phyloP scores from a whole-genome alignment of 805 yeast genomes.

The Debaryomyces tyrocola region DNA sequence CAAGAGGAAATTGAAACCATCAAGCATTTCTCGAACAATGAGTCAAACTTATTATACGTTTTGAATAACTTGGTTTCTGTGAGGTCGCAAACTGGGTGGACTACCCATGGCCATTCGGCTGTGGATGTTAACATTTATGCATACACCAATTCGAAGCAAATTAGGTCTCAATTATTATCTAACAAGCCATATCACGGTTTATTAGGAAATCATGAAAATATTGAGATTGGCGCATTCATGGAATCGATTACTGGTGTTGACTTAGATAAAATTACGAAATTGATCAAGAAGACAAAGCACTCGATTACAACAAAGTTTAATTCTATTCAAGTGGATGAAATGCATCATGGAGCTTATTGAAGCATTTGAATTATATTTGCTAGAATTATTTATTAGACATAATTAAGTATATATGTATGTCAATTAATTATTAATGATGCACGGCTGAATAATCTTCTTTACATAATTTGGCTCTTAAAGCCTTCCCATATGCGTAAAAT shows the following conservation, averaged over 20 bases:
- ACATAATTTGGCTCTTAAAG: conserved; percentile 62
- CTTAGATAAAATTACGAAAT: conserved; percentile 48
- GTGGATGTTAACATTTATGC: conserved; percentile 94
- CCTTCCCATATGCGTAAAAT: conserved; percentile 66
- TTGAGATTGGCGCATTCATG: conserved; percentile 77
- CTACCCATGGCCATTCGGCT: conserved; percentile 94
- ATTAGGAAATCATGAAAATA: conserved; percentile 84
- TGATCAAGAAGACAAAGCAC: conserved; percentile 52
- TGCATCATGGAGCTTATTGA: not conserved
- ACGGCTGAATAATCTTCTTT: conserved; percentile 54
- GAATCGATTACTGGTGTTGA: conserved; percentile 50
- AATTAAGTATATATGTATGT: too few relatives aligned
- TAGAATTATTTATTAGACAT: not conserved
- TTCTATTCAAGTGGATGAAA: not conserved
- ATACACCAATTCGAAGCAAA: conserved; percentile 55
- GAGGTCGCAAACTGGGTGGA: conserved; percentile 94
- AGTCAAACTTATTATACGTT: conserved; percentile 46
- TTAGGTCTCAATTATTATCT: conserved; percentile 36
- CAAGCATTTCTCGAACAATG: conserved; percentile 14
- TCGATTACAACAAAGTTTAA: conserved; percentile 22
- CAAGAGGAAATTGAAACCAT: conserved; percentile 46
- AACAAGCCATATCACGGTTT: conserved; percentile 39
- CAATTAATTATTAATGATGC: not conserved
- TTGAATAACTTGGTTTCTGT: conserved; percentile 70
- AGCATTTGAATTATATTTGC: not conserved